phyloP scores from a whole-genome alignment of 2,329 filamentous ascomycete species.

The Aspergillus persii region DNA sequence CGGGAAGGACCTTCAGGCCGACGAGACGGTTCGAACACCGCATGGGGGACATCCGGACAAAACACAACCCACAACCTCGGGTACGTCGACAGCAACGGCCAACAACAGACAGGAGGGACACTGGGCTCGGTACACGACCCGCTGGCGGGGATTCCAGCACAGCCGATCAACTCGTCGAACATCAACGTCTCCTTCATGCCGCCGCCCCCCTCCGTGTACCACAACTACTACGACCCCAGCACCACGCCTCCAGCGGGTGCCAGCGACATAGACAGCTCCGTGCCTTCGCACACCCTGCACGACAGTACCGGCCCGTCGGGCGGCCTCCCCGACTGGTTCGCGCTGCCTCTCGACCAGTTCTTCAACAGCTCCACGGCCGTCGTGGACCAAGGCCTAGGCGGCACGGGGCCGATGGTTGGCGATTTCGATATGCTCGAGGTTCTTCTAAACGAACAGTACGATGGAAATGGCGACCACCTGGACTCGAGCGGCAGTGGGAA shows the following conservation, averaged over 20 bases:
- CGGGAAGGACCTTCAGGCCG: slow-evolving; percentile 27
- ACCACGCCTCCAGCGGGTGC: slow-evolving; percentile 29
- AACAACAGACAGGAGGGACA: slow-evolving; percentile 16
- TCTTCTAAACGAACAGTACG: slow-evolving; percentile 43
- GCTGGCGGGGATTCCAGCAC: slow-evolving; percentile 43
- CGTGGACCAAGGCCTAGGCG: slow-evolving; percentile 55
- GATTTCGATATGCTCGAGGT: slow-evolving; percentile 52
- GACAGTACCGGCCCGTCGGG: slow-evolving; percentile 27
- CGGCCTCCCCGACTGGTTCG: slow-evolving; percentile 56
- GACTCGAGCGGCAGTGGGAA: slow-evolving; percentile 7
- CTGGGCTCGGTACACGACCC: slow-evolving; percentile 38
- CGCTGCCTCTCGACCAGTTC: slow-evolving; percentile 60
- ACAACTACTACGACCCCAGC: slow-evolving; percentile 44
- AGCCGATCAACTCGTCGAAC: slow-evolving; percentile 46
- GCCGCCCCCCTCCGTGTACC: slow-evolving; percentile 45
- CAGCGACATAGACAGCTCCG: slow-evolving; percentile 26
- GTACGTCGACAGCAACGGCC: slow-evolving; percentile 27
- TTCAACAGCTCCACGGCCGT: slow-evolving; percentile 48
- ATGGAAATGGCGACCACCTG: slow-evolving; percentile 26
- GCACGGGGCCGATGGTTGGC: slow-evolving; percentile 61
- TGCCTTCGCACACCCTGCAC: slow-evolving; percentile 30
- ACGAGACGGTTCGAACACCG: slow-evolving; percentile 24
- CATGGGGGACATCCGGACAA: slow-evolving; percentile 30
- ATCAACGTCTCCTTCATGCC: slow-evolving; percentile 49
- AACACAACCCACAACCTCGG: slow-evolving; percentile 19